A percentile compares a stretch with the other conserved stretches of the same genome.
Conservation (phyloP, 73 alveolate genomes). For the Paramecium octaurelia region DNA sequence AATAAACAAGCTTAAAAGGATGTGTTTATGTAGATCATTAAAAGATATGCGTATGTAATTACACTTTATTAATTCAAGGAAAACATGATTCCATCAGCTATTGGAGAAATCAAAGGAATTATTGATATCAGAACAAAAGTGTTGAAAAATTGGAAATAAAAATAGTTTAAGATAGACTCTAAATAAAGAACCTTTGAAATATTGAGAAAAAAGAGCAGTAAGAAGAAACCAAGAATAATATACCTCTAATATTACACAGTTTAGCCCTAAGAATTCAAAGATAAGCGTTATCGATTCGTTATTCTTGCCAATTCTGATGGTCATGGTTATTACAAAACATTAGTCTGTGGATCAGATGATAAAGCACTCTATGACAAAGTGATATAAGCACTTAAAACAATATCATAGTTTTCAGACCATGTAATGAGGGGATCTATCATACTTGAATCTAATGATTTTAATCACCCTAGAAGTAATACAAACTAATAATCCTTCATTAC, state of each 20-base stretch:
- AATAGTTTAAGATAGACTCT: neutral
- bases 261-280: neutral
- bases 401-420: neutral
- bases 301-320: neutral
- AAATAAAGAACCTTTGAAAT: conserved; percentile 7
- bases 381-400: neutral
- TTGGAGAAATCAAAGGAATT: neutral
- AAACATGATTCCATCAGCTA: neutral
- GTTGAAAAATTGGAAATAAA: neutral
- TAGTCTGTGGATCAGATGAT: conserved; percentile 39
- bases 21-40: neutral
- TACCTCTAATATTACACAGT: neutral
- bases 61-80: neutral
- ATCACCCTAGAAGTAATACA: neutral
- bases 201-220: neutral
- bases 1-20: neutral
- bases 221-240: neutral
- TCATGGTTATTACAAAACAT: conserved; percentile 38
- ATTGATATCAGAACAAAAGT: neutral
- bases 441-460: neutral
- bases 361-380: neutral
- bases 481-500: neutral
- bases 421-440: neutral
- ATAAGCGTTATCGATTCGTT: neutral
- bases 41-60: neutral